phyloP scores from a whole-genome alignment of 208 protist species.

The Acanthamoeba castellanii region DNA sequence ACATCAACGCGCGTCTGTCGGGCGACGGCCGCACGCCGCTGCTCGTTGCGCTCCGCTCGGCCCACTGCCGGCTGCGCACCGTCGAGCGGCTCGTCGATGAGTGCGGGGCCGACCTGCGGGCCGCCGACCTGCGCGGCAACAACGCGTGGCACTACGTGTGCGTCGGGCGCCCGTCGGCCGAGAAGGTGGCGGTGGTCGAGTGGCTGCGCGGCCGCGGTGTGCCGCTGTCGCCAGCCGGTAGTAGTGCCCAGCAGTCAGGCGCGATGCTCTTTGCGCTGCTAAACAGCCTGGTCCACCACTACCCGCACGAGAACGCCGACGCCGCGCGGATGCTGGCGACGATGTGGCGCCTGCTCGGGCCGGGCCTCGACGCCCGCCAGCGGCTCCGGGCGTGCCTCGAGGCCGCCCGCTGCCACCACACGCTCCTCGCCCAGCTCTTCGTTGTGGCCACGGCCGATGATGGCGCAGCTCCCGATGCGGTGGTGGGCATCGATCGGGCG shows the following conservation, averaged over 20 bases:
- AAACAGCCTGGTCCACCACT: background rate
- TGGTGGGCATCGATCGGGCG: background rate
- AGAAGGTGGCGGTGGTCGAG: background rate
- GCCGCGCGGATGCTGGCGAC: background rate
- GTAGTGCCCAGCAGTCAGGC: too few relatives aligned
- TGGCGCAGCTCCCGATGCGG: too few relatives aligned
- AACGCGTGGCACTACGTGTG: background rate
- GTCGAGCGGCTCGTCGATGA: background rate
- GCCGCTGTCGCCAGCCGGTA: background rate
- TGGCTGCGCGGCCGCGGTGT: background rate
- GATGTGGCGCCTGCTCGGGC: background rate
- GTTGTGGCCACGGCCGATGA: background rate
- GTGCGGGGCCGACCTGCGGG: background rate
- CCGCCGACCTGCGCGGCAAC: background rate
- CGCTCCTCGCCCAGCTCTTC: background rate
- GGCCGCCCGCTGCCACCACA: background rate
- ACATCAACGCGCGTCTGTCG: background rate
- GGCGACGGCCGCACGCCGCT: constrained; percentile 1
- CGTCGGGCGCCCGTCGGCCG: background rate
- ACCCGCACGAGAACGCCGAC: background rate
- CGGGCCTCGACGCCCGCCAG: background rate
- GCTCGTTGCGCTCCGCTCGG: background rate
- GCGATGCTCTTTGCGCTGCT: background rate
- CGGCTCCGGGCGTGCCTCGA: background rate
- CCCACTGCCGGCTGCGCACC: background rate